Evolutionary conservation across 768 basidiomycete genomes (phyloP), one percentile per base, ranked within the genome.

Genomic region (Kwoniella sp.): DNA sequence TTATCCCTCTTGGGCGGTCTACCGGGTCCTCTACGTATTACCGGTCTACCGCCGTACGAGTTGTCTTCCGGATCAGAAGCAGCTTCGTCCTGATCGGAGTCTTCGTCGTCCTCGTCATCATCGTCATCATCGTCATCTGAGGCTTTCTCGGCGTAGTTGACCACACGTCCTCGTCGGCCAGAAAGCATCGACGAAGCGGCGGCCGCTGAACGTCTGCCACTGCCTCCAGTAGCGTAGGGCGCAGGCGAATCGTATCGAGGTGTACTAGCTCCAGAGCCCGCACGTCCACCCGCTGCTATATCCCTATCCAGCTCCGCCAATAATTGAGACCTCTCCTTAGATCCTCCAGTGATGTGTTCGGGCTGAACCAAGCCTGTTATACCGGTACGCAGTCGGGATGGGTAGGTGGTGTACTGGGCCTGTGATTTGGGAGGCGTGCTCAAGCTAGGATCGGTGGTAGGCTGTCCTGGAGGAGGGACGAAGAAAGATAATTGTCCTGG

Each of bases 281-380:
- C 33, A 36, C 67, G 48, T 2, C 40, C 48, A 8, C 25, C 58
- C 2, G 15, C 25, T 2, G 29, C 30, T 15, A 69, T 26, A 36
- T 72, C 72, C 27, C 69, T 55, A n/a, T 74, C 70, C 40, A 71
- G 53, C 53, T 72, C 75, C 3, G 75, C 72, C 19, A 69, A 26
- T 33, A 72, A 68, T 1, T 25, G 51, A 37, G 72, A 70, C 37
- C 77, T 56, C 44, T 77, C 74, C 26, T 70, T 63, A 1, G 78
- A 71, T 46, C 77, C 78, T 22, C 77, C 76, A 1, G 77, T 80
- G 36, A 83, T 79, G 12, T 86, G 71, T 70, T 91, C 86, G 21
- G 96, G 96, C 74, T 99, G 96, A 80, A 98, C 85, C 69, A 99
- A 86, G 6, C 92, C 86, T 0, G 91, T 89, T 2, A 89, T 85